These are phyloP conservation scores for Clausena lansium DNA, from an alignment of 345 rosid genomes.

Conservation along the genomic window DNA sequence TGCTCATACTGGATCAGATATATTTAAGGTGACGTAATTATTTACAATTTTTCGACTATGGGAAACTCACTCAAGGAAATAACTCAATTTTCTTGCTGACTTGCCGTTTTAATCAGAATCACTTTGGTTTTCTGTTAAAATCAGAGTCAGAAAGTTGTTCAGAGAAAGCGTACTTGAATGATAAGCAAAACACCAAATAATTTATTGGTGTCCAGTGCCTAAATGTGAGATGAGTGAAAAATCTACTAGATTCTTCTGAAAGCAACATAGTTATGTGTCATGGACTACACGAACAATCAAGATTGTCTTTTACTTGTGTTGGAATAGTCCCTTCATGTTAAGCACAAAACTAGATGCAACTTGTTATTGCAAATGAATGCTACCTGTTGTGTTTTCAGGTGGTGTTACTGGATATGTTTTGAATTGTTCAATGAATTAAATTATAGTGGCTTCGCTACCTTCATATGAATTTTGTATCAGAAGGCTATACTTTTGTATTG, in stretches of 20 bases:
- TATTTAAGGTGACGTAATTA: slow-evolving; percentile 60
- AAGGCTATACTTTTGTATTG: background rate
- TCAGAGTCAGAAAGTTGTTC: background rate
- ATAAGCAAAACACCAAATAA: background rate
- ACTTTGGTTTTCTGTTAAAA: background rate
- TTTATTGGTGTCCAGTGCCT: background rate
- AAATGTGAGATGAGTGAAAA: background rate
- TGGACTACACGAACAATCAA: background rate
- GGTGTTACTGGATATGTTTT: background rate
- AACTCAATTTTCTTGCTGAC: background rate
- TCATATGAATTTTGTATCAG: background rate
- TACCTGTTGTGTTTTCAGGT: background rate
- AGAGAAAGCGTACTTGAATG: background rate
- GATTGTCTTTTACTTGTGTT: background rate
- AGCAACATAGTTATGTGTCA: background rate
- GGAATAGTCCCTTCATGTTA: background rate
- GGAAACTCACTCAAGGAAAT: background rate
- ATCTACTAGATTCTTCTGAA: background rate
- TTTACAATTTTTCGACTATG: background rate
- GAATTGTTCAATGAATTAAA: background rate
- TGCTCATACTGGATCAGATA: slow-evolving; percentile 94
- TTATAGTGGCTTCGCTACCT: background rate
- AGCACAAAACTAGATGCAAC: background rate
- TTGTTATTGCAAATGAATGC: background rate
- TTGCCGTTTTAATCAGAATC: background rate